Conservation (phyloP, 2,329 filamentous ascomycete genomes). For the Dryadomyces quercus-mongolicae region DNA sequence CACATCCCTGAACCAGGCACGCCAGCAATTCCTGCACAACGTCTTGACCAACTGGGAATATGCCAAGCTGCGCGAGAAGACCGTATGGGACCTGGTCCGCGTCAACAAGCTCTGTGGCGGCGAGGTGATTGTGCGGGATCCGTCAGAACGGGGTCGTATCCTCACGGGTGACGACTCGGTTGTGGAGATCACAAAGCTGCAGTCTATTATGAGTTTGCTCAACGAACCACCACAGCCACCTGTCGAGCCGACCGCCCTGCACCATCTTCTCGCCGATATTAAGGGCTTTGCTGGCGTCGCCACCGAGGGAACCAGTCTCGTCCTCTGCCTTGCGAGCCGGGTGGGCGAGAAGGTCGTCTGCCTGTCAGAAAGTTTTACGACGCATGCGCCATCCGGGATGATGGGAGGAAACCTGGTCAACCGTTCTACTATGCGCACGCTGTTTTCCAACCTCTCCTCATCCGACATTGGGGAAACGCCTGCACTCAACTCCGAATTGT, state of each 20-base stretch:
- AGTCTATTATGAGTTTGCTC: conserved; percentile 91
- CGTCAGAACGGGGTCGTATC: conserved; percentile 68
- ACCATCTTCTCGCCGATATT: conserved; percentile 75
- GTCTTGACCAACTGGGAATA: conserved; percentile 84
- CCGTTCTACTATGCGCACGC: conserved; percentile 61
- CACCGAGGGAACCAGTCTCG: conserved; percentile 62
- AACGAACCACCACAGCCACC: conserved; percentile 63
- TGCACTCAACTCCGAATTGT: conserved; percentile 60
- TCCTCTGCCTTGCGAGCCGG: conserved; percentile 67
- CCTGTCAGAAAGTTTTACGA: conserved; percentile 71
- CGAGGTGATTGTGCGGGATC: conserved; percentile 90
- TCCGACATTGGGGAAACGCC: conserved; percentile 55
- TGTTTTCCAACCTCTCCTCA: conserved; percentile 77
- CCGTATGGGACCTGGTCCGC: conserved; percentile 87
- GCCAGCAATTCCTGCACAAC: conserved; percentile 86
- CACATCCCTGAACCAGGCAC: conserved; percentile 67
- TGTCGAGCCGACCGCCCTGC: conserved; percentile 57
- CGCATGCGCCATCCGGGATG: conserved; percentile 66
- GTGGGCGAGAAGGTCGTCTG: conserved; percentile 49
- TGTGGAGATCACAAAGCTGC: conserved; percentile 78
- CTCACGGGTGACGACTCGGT: conserved; percentile 88
- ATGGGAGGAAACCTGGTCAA: conserved; percentile 50
- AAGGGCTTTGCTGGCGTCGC: conserved; percentile 69
- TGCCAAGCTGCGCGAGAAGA: conserved; percentile 67
- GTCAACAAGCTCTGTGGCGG: conserved; percentile 91